Percentiles rank a stretch among this genome's conserved stretches.
Conservation (phyloP, 306 rosid species). For the Phaseolus lunatus region DNA sequence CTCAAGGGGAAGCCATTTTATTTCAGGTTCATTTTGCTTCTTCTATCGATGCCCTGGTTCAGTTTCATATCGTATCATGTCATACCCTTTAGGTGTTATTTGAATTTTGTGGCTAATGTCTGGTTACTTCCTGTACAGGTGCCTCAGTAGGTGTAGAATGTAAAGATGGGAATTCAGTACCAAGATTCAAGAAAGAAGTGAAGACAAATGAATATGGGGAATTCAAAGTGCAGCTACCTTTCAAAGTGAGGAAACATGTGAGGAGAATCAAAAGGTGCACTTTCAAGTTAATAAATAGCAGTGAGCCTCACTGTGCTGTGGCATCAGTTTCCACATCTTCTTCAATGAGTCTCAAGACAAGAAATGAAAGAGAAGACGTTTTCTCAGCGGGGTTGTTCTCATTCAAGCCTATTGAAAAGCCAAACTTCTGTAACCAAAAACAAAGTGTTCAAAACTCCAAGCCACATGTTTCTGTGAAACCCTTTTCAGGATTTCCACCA, state of each 20-base stretch:
- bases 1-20: constrained; percentile 67
- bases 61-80: background rate
- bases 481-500: background rate
- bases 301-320: constrained; percentile 74
- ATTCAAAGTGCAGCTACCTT: constrained; percentile 74
- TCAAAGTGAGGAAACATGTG: constrained; percentile 62
- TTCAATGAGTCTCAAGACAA: constrained; percentile 63
- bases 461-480: background rate
- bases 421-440: constrained; percentile 67
- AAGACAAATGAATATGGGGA: constrained; percentile 75
- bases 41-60: background rate
- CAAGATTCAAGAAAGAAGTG: constrained; percentile 60
- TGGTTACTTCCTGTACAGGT: constrained; percentile 52
- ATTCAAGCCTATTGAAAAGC: constrained; percentile 74
- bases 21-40: constrained; percentile 61
- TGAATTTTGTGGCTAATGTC: constrained; percentile 18
- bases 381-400: constrained; percentile 89
- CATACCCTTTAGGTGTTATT: background rate
- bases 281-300: constrained; percentile 70
- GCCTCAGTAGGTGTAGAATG: constrained; percentile 87
- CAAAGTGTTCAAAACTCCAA: constrained; percentile 46
- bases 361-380: constrained; percentile 57
- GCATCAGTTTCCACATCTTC: constrained; percentile 67
- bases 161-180: constrained; percentile 55
- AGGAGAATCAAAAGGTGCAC: constrained; percentile 69